These are phyloP conservation scores for Eruca vesicaria DNA, from an alignment of 441 rosid species.

Conservation along the genomic window DNA sequence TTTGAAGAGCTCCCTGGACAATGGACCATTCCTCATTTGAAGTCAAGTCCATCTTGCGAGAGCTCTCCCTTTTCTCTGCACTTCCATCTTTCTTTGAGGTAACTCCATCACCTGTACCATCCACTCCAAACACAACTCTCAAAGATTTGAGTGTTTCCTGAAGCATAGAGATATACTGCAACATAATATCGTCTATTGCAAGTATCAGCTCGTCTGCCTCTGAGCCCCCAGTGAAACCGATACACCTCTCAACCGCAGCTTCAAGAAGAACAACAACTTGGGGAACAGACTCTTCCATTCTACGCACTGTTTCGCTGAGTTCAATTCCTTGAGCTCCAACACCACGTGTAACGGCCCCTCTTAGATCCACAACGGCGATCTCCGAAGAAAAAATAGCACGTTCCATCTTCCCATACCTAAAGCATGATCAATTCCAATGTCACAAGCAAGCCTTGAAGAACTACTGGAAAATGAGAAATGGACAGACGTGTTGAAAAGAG, in stretches of 20 bases:
- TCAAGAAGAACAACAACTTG: slow-evolving; percentile 92
- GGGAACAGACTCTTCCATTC: slow-evolving; percentile 99
- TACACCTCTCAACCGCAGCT: slow-evolving; percentile 94
- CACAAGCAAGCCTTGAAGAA: slow-evolving; percentile 26
- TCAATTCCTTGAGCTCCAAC: slow-evolving; percentile 99
- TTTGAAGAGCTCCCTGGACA: slow-evolving; percentile 95
- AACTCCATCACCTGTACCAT: slow-evolving; percentile 53
- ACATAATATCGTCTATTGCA: slow-evolving; percentile 87
- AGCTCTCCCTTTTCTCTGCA: slow-evolving; percentile 75
- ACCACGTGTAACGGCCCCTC: slow-evolving; percentile 98
- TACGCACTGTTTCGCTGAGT: slow-evolving; percentile 93
- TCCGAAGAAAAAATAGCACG: slow-evolving; percentile 87
- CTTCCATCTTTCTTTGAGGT: slow-evolving; percentile 61
- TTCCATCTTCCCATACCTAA: slow-evolving; percentile 95
- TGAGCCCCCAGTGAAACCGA: slow-evolving; percentile 93
- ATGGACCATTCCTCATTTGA: slow-evolving; percentile 99
- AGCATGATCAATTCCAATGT: slow-evolving; percentile 30
- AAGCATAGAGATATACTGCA: slow-evolving; percentile 85
- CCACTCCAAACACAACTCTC: slow-evolving; percentile 91
- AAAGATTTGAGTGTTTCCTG: slow-evolving; percentile 95
- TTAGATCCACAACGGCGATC: slow-evolving; percentile 87
- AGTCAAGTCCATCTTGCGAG: slow-evolving; percentile 62
- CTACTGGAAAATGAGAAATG: neutral
- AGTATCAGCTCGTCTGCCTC: slow-evolving; percentile 96
- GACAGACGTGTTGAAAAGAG: neutral